Base-by-base conservation (phyloP, 768 basidiomycete species). In the Omphalotus guepiniiformis region DNA sequence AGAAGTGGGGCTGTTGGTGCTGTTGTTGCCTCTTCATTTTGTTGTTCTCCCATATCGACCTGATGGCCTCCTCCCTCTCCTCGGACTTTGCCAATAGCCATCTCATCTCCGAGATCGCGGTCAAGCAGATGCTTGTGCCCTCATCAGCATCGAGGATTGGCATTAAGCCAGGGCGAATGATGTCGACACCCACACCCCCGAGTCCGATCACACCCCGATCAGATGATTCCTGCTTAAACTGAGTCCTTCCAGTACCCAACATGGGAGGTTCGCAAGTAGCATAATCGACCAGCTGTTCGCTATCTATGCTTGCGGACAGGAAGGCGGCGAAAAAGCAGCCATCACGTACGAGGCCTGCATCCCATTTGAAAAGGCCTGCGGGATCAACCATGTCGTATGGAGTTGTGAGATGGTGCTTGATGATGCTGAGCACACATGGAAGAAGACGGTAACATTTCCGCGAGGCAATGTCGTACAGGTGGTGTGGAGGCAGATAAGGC, bases 321-420 rank as follows among this genome's bases (percentile, higher is more conserved):
- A 85, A 79, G 2, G 82, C 91, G 3, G 89, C 88, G 56, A 86
- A 94, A 73, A 86, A 95, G 57, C 86, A 90, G 3, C 93, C 93
- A 56, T 95, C 93, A 16, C 88, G 79, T 44, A 93, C 82, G 3
- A 94, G 74, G 16, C 86, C 85, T 1, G 91, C 80, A 60, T 97
- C 93, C 74, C 85, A 94, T 55, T 75, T 75, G 59, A 96, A 92
- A 55, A 95, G 78, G 11, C 72, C 72, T 18, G 63, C 55, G 15
- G 56, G 58, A 30, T 64, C 61, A 15, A 48, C 52, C 30, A 55
- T 57, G 18, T 65, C 68, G 42, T 55, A 56, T 3, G 71, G 53
- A 19, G 68, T 58, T 9, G 55, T 64, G 4, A 79, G 58, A 54
- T 82, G 78, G 5, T 66, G 65, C 51, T 76, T 75, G 26, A 85